phyloP scores from a whole-genome alignment of 495 filamentous ascomycete species.

The Lindgomyces ingoldianus region DNA sequence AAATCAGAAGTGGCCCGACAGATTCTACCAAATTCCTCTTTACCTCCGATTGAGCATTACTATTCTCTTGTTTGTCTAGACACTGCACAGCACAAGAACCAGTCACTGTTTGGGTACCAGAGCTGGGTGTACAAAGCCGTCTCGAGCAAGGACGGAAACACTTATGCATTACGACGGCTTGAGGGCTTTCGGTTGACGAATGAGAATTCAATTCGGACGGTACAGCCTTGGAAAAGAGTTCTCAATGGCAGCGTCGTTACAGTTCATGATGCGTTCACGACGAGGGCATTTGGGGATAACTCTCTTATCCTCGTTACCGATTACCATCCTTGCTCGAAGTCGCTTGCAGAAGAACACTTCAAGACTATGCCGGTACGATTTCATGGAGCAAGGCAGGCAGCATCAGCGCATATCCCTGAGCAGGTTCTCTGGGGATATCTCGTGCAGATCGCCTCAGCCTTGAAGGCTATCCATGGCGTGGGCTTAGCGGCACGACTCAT shows the following conservation, averaged over 20 bases:
- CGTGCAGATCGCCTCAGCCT: constrained; percentile 83
- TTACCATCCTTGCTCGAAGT: constrained; percentile 89
- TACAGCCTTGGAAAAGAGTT: constrained; percentile 90
- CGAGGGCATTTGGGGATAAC: constrained; percentile 86
- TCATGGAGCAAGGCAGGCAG: constrained; percentile 46
- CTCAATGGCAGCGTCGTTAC: constrained; percentile 80
- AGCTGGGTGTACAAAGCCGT: constrained; percentile 97
- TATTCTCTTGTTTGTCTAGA: constrained; percentile 92
- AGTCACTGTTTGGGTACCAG: constrained; percentile 74
- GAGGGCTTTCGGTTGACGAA: constrained; percentile 88
- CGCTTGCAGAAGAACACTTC: constrained; percentile 82
- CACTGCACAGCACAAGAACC: constrained; percentile 72
- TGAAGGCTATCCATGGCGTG: constrained; percentile 79
- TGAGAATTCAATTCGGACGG: constrained; percentile 78
- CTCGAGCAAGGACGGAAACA: constrained; percentile 79
- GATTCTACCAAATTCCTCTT: constrained; percentile 73
- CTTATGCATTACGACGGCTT: constrained; percentile 80
- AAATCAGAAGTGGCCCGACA: constrained; percentile 84
- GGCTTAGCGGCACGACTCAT: constrained; percentile 82
- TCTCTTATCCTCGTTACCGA: constrained; percentile 93
- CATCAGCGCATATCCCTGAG: constrained; percentile 63
- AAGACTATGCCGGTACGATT: constrained; percentile 53
- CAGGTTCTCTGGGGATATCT: constrained; percentile 87
- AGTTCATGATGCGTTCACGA: constrained; percentile 91
- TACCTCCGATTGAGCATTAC: constrained; percentile 80